These are phyloP conservation scores for Papiliotrema laurentii DNA, from an alignment of 1,284 basidiomycete genomes.

Conservation along the genomic window DNA sequence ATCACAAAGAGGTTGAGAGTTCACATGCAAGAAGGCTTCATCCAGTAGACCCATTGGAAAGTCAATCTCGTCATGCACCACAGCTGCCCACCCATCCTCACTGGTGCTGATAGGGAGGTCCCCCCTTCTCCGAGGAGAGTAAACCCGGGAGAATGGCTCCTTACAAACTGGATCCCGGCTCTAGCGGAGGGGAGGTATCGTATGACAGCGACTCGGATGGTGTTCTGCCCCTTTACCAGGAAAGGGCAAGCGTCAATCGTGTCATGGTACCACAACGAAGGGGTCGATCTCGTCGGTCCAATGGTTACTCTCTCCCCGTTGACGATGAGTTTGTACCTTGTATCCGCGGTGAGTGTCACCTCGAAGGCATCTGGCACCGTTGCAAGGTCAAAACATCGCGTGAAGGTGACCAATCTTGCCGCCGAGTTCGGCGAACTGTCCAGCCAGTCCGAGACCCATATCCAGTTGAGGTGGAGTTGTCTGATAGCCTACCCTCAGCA, in stretches of 20 bases:
- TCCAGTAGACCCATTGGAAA: conserved; percentile 21
- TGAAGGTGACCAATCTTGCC: conserved; percentile 20
- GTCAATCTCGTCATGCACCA: conserved; percentile 10
- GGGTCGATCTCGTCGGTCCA: conserved; percentile 18
- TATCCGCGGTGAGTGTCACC: conserved; percentile 27
- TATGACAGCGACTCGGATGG: conserved; percentile 17
- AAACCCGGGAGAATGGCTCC: conserved; percentile 20
- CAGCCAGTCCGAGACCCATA: conserved; percentile 24
- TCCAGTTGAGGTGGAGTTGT: conserved; percentile 20
- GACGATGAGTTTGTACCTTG: conserved; percentile 29
- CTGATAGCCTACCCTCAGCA: conserved; percentile 14
- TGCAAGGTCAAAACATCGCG: conserved; percentile 8
- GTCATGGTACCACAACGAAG: conserved; percentile 25
- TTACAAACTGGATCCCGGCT: conserved; percentile 24
- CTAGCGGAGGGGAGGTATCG: conserved; percentile 19
- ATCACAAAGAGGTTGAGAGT: background rate
- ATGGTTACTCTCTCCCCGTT: conserved; percentile 22
- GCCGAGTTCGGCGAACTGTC: conserved; percentile 12
- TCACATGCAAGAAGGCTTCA: conserved; percentile 30
- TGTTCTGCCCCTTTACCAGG: conserved; percentile 15
- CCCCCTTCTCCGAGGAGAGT: conserved; percentile 15
- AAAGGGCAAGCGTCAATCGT: conserved; percentile 20
- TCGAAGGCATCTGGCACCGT: conserved; percentile 1
- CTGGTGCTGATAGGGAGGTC: conserved; percentile 10
- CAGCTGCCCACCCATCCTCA: conserved; percentile 11